Evolutionary conservation across 179 eudicot genomes (phyloP).

Genomic region (Silene coronaria): DNA sequence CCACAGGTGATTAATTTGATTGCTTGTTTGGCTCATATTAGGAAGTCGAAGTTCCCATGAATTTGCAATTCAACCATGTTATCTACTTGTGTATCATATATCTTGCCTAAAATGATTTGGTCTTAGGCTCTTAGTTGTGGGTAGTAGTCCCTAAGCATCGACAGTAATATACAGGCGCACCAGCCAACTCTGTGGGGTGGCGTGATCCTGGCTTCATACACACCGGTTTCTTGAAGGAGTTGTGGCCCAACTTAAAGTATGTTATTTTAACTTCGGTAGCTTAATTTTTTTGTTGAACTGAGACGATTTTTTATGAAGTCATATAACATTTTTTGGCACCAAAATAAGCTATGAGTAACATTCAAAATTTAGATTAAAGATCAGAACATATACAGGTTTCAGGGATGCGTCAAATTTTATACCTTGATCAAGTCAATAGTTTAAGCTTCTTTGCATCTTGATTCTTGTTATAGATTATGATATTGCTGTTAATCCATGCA

Average conservation of each 20-base stretch:
- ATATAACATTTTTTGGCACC: background rate
- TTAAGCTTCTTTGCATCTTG: background rate
- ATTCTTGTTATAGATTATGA: background rate
- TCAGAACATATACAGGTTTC: background rate
- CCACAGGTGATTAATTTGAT: background rate
- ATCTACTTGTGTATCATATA: no score
- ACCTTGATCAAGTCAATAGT: background rate
- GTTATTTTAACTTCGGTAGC: slow-evolving; percentile 15
- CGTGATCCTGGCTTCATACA: slow-evolving; percentile 95
- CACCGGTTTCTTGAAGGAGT: slow-evolving; percentile 70
- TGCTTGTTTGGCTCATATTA: background rate
- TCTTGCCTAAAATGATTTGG: no score
- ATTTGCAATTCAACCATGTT: background rate
- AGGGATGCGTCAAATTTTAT: background rate
- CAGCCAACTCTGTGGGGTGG: slow-evolving; percentile 97
- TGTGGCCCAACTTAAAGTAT: slow-evolving; percentile 83
- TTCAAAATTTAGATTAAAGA: background rate
- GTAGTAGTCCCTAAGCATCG: background rate
- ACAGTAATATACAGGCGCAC: slow-evolving; percentile 49
- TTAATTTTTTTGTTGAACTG: background rate
- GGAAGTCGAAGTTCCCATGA: background rate
- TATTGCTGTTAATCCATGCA: slow-evolving; percentile 23
- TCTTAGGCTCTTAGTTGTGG: no score
- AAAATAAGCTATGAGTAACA: background rate
- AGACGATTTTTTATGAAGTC: background rate